Base-by-base conservation (phyloP, 805 yeast genomes). In the Sugiyamaella qingdaonensis region DNA sequence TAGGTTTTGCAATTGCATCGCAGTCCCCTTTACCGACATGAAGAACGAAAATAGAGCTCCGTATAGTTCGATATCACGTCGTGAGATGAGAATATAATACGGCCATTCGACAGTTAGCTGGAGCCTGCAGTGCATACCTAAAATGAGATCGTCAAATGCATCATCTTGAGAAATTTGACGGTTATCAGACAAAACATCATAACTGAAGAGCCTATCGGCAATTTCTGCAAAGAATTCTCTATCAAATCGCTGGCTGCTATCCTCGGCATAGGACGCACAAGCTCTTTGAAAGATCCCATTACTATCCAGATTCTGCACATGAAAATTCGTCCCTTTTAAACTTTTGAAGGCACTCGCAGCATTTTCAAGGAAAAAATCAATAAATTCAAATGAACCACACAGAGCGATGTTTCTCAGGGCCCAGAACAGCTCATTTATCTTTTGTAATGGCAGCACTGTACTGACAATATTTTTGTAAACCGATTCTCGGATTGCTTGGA, bases 51-150 rank as follows among this genome's bases (percentile, higher is more conserved):
- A 52, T 21, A 47, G 10, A 19, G 45, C 29, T 11, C 52, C 46
- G 37, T 60, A 47, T 35, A 52, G 8, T 24, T 37, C 35, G 45
- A 44, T 2, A 18, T 49, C 53, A 4, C 41, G 24, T 9, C 39
- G 42, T 7, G 57, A 46, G 5, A 55, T 46, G 27, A 61, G 44
- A n/a, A 60, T 54, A 13, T 51, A 48, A n/a, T 49, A 52, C 4
- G 64, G 65, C 63, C 64, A 62, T n/a, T 58, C 49, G 16, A 61
- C 51, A 4, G 47, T 36, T 31, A 60, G 36, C 4, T 18, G 10
- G 21, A 61, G 49, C 34, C 37, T 42, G 43, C 54, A 51, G 27
- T 57, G 50, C 29, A 52, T 32, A 2, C 56, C 54, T 9, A 54
- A 43, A 29, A 52, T 24, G 4, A 62, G 34, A 24, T 62, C 63